phyloP scores from a whole-genome alignment of 345 rosid species.

The Dipteronia dyeriana region DNA sequence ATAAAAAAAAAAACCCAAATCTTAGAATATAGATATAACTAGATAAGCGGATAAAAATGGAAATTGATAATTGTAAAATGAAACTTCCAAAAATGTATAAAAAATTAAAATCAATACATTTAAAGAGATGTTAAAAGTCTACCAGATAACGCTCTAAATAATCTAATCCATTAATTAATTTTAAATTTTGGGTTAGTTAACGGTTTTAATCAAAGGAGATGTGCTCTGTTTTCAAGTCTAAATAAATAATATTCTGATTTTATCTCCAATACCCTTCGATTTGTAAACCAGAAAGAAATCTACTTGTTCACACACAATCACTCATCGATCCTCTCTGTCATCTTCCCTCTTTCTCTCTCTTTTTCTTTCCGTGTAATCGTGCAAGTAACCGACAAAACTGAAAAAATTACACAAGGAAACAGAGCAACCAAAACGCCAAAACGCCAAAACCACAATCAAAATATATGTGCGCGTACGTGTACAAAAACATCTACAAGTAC shows the following conservation, averaged over 20 bases:
- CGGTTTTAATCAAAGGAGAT: too few relatives aligned
- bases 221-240: too few relatives aligned
- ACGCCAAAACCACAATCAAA: neutral
- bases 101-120: too few relatives aligned
- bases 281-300: neutral
- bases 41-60: too few relatives aligned
- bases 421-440: neutral
- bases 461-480: slow-evolving; percentile 13
- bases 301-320: neutral
- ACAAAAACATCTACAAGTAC: neutral
- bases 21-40: too few relatives aligned
- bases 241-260: neutral
- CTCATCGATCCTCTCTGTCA: slow-evolving; percentile 2
- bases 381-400: slow-evolving; percentile 19
- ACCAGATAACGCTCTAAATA: too few relatives aligned
- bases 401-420: neutral
- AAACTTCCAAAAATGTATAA: too few relatives aligned
- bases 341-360: neutral
- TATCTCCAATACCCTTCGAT: neutral
- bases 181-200: too few relatives aligned
- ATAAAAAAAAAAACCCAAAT: too few relatives aligned
- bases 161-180: too few relatives aligned
- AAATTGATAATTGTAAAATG: too few relatives aligned
- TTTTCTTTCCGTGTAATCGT: neutral
- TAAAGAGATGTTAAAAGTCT: too few relatives aligned